phyloP scores from a whole-genome alignment of 2,329 filamentous ascomycete species.

The Trichoderma sp. region DNA sequence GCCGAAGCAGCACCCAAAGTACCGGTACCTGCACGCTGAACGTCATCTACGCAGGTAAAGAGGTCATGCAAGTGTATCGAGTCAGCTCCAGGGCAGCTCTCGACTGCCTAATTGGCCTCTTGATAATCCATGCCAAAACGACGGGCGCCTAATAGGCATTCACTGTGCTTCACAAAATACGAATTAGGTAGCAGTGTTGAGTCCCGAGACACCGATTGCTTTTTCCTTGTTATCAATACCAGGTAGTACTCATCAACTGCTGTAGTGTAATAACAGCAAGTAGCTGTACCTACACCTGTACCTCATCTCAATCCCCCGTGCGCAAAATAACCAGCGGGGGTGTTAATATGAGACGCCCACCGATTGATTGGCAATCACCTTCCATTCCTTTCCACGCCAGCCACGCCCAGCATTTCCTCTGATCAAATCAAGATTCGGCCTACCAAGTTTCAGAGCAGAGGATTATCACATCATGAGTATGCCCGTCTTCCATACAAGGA shows the following conservation, averaged over 20 bases:
- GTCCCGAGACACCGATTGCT: not conserved
- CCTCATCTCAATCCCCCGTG: not conserved
- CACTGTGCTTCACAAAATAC: not conserved
- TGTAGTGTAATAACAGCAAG: not conserved
- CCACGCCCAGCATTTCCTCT: not conserved
- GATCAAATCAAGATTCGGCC: not conserved
- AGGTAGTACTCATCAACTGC: not conserved
- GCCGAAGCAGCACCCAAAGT: not conserved
- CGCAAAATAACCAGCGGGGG: conserved; percentile 12
- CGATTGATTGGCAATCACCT: conserved; percentile 20
- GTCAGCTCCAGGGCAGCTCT: not conserved
- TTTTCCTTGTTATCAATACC: not conserved
- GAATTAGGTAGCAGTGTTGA: not conserved
- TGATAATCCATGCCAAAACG: not conserved
- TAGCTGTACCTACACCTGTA: not conserved
- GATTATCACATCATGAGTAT: not conserved
- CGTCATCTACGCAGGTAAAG: conserved; percentile 15
- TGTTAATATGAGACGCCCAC: conserved; percentile 22
- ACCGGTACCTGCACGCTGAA: conserved; percentile 9
- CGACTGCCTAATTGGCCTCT: conserved; percentile 7
- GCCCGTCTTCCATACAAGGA: not conserved
- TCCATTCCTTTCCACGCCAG: conserved; percentile 23
- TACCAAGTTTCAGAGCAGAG: not conserved
- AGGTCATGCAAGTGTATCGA: conserved; percentile 10
- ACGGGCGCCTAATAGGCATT: not conserved